These are phyloP conservation scores for Mallotus nudiflorus DNA, from an alignment of 345 rosid genomes.

Conservation along the genomic window DNA sequence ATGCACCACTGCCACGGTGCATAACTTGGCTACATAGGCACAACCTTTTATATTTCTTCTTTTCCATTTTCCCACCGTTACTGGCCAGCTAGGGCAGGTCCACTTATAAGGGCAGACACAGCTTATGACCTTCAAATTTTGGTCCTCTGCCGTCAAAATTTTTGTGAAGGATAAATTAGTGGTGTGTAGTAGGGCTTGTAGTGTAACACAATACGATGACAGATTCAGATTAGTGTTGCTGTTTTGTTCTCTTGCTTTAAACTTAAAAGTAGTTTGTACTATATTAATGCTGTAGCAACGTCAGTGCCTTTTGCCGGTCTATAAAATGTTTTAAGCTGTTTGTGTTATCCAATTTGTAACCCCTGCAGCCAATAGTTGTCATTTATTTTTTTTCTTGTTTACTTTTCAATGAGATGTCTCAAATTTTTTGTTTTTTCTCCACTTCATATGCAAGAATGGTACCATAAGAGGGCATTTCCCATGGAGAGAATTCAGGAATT, in stretches of 20 bases:
- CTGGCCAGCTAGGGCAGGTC: not conserved
- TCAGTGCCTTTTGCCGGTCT: not conserved
- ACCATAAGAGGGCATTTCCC: too few species aligned
- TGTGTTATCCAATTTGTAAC: not conserved
- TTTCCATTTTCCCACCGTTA: not conserved
- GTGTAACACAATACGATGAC: not conserved
- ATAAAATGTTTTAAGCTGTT: not conserved
- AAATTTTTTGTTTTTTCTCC: too few species aligned
- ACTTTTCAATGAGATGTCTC: not conserved
- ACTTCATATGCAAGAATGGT: too few species aligned
- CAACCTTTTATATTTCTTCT: not conserved
- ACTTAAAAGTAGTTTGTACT: not conserved
- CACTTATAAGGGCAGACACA: not conserved
- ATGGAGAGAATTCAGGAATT: too few species aligned
- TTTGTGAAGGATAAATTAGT: slow-evolving; percentile 8
- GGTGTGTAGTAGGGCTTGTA: not conserved
- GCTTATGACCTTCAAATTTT: not conserved
- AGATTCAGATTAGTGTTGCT: not conserved
- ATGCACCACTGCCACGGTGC: not conserved
- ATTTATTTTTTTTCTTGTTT: not conserved
- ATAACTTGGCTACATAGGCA: not conserved
- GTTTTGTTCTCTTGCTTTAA: not conserved
- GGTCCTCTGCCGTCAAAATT: slow-evolving; percentile 3
- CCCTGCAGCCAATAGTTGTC: not conserved
- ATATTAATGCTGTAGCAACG: not conserved